A percentile compares a stretch with the other conserved stretches of the same genome.
Evolutionary conservation across 2,329 filamentous ascomycete genomes (phyloP).

Genomic region (Lasiodiplodia sp.): DNA sequence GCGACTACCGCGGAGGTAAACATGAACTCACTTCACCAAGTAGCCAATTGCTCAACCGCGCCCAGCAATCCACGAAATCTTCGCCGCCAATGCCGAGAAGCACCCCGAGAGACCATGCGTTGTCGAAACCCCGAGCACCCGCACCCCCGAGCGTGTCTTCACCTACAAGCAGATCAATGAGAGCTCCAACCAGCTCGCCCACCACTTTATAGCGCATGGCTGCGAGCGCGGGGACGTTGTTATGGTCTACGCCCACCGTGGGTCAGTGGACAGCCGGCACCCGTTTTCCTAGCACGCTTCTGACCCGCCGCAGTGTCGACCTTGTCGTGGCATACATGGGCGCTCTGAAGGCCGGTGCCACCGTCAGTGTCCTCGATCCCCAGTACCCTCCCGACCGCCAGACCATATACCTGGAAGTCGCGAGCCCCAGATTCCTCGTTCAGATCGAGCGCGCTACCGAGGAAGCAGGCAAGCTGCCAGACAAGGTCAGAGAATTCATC

Average conservation of each 20-base stretch:
- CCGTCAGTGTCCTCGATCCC: conserved; percentile 76
- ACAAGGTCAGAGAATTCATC: conserved; percentile 72
- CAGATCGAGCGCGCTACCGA: conserved; percentile 75
- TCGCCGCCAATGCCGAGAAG: conserved; percentile 69
- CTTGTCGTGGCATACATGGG: conserved; percentile 84
- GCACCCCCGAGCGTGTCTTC: conserved; percentile 69
- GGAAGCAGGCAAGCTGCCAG: conserved; percentile 70
- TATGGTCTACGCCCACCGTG: conserved; percentile 88
- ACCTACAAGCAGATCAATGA: conserved; percentile 89
- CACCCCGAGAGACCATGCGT: conserved; percentile 75
- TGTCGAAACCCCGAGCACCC: conserved; percentile 66
- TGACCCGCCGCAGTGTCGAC: conserved; percentile 62
- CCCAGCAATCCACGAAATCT: conserved; percentile 72
- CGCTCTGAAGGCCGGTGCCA: conserved; percentile 64
- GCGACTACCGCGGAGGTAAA: conserved; percentile 61
- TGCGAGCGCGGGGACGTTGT: conserved; percentile 84
- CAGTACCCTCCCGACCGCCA: conserved; percentile 81
- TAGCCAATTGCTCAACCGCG: conserved; percentile 8
- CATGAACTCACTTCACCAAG: background rate
- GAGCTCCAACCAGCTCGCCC: conserved; percentile 79
- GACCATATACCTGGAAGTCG: conserved; percentile 82
- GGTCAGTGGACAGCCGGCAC: conserved; percentile 38
- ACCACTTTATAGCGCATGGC: conserved; percentile 78
- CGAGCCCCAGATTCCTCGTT: conserved; percentile 75
- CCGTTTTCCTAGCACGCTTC: background rate